Base-by-base conservation (phyloP, 108 stramenopile species). In the Cyclotella baltica region DNA sequence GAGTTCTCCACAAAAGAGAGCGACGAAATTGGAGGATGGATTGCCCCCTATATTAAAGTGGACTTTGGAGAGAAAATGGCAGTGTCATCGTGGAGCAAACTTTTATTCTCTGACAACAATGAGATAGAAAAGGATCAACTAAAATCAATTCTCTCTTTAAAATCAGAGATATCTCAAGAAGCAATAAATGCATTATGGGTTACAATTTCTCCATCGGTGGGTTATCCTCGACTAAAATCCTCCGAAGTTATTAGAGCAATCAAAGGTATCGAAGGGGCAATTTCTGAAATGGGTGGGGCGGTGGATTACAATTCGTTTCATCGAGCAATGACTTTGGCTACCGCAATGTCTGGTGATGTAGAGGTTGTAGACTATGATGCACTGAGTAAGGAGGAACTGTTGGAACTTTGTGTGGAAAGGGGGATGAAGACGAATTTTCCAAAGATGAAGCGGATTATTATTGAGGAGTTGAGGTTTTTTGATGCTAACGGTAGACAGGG, bases 391-490 rank as follows among this genome's bases (percentile, higher is more conserved):
- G 83, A 78, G 31, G 83, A 83, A 29, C 51, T 83, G 46, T 34
- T 75, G 72, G 62, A 55, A 38, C 33, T 69, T 33, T 69, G 67
- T 36, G 48, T 18, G 1, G 57, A 78, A 22, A 33, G 83, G 13
- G 73, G 72, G 11, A 83, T 83, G 78, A 78, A 58, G 25, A 63
- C 73, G 25, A 59, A 35, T 2, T 80, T 73, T 69, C 77, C 78
- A 38, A 78, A 68, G 23, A 70, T 83, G 83, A 67, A 67, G 38
- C 63, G 83, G 18, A 74, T 79, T 55, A 79, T 78, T 48, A 83
- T 83, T 64, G 83, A 83, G 46, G 82, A 83, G 53, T 62, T 83
- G 31, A 53, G 82, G 2, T 83, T 83, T 53, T 83, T 64, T 67
- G 82, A 83, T 68, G 72, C 52, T 1, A 34, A 83, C 61, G 82